Base-by-base conservation (phyloP, 2,329 filamentous ascomycete species). In the Fusarium sp. region DNA sequence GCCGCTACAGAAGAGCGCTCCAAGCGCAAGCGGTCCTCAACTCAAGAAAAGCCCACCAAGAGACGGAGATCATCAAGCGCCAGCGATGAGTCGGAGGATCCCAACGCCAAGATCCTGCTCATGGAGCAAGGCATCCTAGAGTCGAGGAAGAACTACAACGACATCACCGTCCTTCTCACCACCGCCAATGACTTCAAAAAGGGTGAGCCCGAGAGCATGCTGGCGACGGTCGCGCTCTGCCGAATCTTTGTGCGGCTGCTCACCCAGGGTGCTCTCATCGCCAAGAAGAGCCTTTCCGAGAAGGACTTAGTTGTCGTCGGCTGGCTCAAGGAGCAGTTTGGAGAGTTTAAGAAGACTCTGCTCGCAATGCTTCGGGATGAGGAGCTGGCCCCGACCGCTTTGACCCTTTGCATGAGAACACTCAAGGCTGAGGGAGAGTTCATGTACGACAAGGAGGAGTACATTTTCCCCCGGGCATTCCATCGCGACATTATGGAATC, bases 121-220 rank as follows among this genome's bases (percentile, higher is more conserved):
- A 88, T 98, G 64, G 95, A 98, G 84, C 88, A 90, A 73, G 92
- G 94, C 67, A 95, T 98, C 65, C 84, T 95, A 71, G 92, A 97
- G 82, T 97, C 95, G 59, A 93, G 92, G 80, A 94, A 95, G 82
- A 90, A 98, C 84, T 97, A 97, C 87, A 97, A 98, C 86, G 95
- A 97, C 80, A 96, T 98, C 79, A 88, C 91, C 9, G 90, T 88
- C 13, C 85, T 98, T 41, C 86, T 97, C 54, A 88, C 88, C 48
- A 88, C 77, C 18, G 82, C 84, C 52, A 91, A 78, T 83, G 91
- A 41, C 81, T 81, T 79, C 59, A 74, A 88, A 78, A 85, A 84
- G 39, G 84, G 85, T 31, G 82, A 88, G 4, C 82, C 86, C 2
- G 89, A 92, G 50, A 86, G 90, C 5, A 85, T 94, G 56, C 85